Evolutionary conservation across 495 filamentous ascomycete species (phyloP).

Genomic region (Trichoderma parareesei): DNA sequence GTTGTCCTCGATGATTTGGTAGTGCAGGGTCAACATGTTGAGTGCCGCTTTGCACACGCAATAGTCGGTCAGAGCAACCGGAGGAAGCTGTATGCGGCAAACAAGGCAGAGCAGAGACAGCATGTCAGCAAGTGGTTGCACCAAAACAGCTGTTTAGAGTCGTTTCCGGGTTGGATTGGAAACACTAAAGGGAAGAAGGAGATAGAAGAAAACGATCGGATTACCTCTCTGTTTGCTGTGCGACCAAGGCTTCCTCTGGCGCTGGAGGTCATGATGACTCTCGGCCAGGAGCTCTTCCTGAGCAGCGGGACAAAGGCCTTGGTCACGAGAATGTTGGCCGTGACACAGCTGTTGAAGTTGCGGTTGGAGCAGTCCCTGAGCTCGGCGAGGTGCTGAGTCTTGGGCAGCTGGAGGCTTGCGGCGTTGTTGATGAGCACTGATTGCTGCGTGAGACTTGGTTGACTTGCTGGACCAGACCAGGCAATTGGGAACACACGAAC

Average conservation of each 20-base stretch:
- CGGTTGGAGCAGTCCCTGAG: constrained; percentile 19
- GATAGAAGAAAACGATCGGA: neutral
- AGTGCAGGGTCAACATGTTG: constrained; percentile 28
- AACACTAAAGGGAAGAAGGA: neutral
- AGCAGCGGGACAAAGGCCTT: constrained; percentile 25
- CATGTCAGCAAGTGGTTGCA: constrained; percentile 4
- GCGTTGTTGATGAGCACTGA: constrained; percentile 33
- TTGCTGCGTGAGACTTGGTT: too few relatives aligned
- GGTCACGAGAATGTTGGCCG: constrained; percentile 22
- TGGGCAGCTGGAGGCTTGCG: constrained; percentile 17
- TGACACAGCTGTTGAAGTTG: constrained; percentile 23
- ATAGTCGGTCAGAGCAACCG: constrained; percentile 19
- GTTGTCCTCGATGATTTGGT: constrained; percentile 23
- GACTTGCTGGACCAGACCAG: too few relatives aligned
- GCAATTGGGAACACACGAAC: constrained; percentile 10
- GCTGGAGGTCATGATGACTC: constrained; percentile 19
- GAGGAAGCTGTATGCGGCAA: constrained; percentile 16
- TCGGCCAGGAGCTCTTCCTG: constrained; percentile 18
- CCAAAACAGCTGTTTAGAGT: neutral
- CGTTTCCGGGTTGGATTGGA: too few relatives aligned
- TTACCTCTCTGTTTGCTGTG: constrained; percentile 17
- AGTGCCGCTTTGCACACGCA: constrained; percentile 23
- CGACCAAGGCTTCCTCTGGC: constrained; percentile 19
- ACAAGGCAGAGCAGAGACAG: constrained; percentile 15
- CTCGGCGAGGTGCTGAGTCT: constrained; percentile 13